A percentile compares a stretch with the other conserved stretches of the same genome.
Conservation (phyloP, 2,329 filamentous ascomycete genomes). For the Colletotrichum truncatum region DNA sequence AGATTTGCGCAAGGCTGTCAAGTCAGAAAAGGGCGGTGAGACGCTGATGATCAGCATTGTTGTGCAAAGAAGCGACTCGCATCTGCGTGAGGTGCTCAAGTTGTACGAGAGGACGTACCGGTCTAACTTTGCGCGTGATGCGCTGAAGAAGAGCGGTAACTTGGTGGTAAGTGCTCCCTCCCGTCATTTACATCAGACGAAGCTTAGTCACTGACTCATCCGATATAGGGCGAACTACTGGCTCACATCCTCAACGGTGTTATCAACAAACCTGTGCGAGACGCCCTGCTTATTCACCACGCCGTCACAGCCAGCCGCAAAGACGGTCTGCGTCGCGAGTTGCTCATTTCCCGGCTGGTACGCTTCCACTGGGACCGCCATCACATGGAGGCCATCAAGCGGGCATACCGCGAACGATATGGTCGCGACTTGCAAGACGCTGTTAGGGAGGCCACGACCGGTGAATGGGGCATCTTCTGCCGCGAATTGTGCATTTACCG, state of each 20-base stretch:
- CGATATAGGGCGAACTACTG: constrained; percentile 83
- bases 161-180: constrained; percentile 82
- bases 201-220: constrained; percentile 1
- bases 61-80: constrained; percentile 80
- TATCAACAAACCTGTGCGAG: constrained; percentile 93
- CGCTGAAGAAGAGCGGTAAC: constrained; percentile 88
- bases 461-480: constrained; percentile 82
- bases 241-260: constrained; percentile 96
- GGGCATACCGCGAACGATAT: constrained; percentile 83
- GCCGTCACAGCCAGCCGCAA: constrained; percentile 79
- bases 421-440: constrained; percentile 78
- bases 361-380: constrained; percentile 91
- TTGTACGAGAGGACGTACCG: constrained; percentile 78
- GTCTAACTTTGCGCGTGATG: constrained; percentile 87
- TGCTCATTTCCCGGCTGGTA: constrained; percentile 88
- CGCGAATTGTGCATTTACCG: constrained; percentile 72
- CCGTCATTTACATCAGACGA: neutral
- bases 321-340: constrained; percentile 80
- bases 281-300: constrained; percentile 90
- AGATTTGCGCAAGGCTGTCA: constrained; percentile 73
- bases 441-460: constrained; percentile 78
- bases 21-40: constrained; percentile 84
- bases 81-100: constrained; percentile 82
- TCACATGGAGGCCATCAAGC: constrained; percentile 83
- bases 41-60: constrained; percentile 88